phyloP scores from a whole-genome alignment of 805 yeast species.

The Pichia deserticola region DNA sequence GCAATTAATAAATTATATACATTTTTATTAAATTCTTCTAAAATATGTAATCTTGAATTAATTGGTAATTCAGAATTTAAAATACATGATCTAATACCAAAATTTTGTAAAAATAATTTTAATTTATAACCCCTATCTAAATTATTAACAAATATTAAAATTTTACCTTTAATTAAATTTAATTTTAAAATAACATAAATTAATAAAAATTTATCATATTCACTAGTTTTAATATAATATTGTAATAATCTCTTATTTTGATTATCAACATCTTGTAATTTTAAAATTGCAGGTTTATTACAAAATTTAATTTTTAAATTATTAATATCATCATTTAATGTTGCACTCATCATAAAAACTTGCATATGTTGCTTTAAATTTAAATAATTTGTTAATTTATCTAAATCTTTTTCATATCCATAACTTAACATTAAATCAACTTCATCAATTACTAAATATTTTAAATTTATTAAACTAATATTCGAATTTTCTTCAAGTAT shows the following conservation, averaged over 20 bases:
- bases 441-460: constrained; percentile 83
- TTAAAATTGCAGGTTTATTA: constrained; percentile 73
- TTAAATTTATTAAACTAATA: constrained; percentile 48
- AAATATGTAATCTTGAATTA: constrained; percentile 88
- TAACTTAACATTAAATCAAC: constrained; percentile 86
- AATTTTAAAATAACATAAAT: constrained; percentile 90
- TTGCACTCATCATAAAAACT: constrained; percentile 93
- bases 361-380: constrained; percentile 75
- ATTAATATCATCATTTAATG: constrained; percentile 80
- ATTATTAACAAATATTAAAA: constrained; percentile 83
- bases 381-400: constrained; percentile 50
- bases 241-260: constrained; percentile 62
- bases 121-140: constrained; percentile 93
- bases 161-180: constrained; percentile 81
- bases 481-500: constrained; percentile 38
- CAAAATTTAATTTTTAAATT: constrained; percentile 72
- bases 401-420: constrained; percentile 84
- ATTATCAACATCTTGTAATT: constrained; percentile 58
- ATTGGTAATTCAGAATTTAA: constrained; percentile 89
- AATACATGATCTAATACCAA: constrained; percentile 84
- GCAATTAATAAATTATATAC: constrained; percentile 85
- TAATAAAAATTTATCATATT: constrained; percentile 84
- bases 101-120: constrained; percentile 86
- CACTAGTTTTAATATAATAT: constrained; percentile 78
- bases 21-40: constrained; percentile 89